These are phyloP conservation scores for Podospora comata DNA, from an alignment of 495 filamentous ascomycete species.

Conservation along the genomic window DNA sequence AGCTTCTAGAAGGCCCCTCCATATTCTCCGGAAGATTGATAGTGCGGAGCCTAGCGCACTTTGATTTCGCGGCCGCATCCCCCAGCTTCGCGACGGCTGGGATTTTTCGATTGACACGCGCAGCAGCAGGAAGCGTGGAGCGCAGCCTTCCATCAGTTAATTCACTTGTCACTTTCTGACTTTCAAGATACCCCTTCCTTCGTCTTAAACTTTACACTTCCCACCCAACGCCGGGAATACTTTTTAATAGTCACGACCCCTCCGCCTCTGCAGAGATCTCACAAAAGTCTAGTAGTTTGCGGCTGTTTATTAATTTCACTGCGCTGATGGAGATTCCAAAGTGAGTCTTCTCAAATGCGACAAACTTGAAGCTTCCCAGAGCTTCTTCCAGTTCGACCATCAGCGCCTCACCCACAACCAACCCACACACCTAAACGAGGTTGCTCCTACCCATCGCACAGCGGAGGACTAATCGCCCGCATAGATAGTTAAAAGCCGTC, in stretches of 20 bases:
- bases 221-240: not conserved
- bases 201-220: not conserved
- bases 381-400: slow-evolving; percentile 1
- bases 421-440: not conserved
- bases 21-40: slow-evolving; percentile 21
- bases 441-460: not conserved
- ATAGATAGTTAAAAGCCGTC: not conserved
- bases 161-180: not conserved
- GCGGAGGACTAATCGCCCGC: not conserved
- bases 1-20: not conserved
- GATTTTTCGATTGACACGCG: slow-evolving; percentile 25
- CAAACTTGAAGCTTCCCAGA: not conserved
- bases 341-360: not conserved
- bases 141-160: slow-evolving; percentile 13
- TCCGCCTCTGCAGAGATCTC: not conserved
- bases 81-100: slow-evolving; percentile 28
- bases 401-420: not conserved
- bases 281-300: not conserved
- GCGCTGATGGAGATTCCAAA: not conserved
- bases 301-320: not conserved
- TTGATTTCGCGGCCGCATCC: slow-evolving; percentile 31
- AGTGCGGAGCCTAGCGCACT: slow-evolving; percentile 31
- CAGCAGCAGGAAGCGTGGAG: slow-evolving; percentile 8
- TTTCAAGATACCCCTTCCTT: slow-evolving; percentile 13
- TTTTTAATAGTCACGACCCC: slow-evolving; percentile 1